A percentile compares a stretch with the other conserved stretches of the same genome.
Conservation (phyloP, 805 yeast genomes). For the Teunomyces barrocoloradensis region DNA sequence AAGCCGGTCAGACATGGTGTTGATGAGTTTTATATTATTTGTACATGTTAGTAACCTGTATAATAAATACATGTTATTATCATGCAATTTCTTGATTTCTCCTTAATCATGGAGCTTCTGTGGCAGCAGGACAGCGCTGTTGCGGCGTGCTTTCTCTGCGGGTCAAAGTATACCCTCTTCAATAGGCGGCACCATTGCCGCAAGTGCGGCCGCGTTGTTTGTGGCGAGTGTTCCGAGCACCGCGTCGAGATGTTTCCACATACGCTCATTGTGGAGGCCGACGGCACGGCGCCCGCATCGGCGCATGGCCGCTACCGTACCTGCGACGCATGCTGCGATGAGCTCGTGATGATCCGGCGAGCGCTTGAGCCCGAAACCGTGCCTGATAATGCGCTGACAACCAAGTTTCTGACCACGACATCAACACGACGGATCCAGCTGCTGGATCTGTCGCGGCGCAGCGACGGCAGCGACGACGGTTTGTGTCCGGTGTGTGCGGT, state of each 20-base stretch:
- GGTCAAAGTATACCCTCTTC: slow-evolving; percentile 51
- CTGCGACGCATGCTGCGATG: slow-evolving; percentile 70
- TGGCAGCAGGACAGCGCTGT: slow-evolving; percentile 75
- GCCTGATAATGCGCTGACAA: slow-evolving; percentile 12
- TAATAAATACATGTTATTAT: too few relatives aligned
- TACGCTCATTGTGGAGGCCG: slow-evolving; percentile 16
- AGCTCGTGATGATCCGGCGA: slow-evolving; percentile 27
- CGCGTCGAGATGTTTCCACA: slow-evolving; percentile 33
- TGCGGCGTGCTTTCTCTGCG: slow-evolving; percentile 54
- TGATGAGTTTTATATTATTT: too few relatives aligned
- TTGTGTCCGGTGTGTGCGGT: slow-evolving; percentile 42
- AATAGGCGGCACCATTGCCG: slow-evolving; percentile 82
- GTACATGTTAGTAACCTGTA: too few relatives aligned
- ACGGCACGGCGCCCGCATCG: slow-evolving; percentile 11
- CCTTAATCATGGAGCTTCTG: slow-evolving; percentile 7
- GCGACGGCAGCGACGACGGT: slow-evolving; percentile 26
- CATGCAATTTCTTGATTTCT: neutral
- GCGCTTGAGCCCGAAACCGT: slow-evolving; percentile 10
- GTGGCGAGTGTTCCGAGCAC: slow-evolving; percentile 63
- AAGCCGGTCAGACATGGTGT: slow-evolving; percentile 72
- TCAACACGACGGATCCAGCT: slow-evolving; percentile 17
- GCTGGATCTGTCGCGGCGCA: slow-evolving; percentile 19
- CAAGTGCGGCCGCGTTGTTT: slow-evolving; percentile 75
- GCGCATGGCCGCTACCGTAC: slow-evolving; percentile 52
- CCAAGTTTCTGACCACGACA: slow-evolving; percentile 20